phyloP scores from a whole-genome alignment of 495 filamentous ascomycete species.

The Aspergillus haitiensis region DNA sequence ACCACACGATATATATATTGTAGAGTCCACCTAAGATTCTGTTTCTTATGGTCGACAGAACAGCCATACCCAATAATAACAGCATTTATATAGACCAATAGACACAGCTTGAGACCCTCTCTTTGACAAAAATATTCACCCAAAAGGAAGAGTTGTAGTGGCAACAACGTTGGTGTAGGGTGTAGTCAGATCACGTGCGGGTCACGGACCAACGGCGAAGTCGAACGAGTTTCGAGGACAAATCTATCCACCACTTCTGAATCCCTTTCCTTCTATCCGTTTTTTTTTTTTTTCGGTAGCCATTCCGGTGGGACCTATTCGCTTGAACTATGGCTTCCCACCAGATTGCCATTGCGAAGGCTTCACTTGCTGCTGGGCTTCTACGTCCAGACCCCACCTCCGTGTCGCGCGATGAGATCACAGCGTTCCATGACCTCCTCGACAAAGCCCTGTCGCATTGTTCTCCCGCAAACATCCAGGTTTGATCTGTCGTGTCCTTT shows the following conservation, averaged over 20 bases:
- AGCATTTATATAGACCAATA: too few species aligned
- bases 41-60: too few species aligned
- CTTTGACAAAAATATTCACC: too few species aligned
- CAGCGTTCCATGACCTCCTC: conserved; percentile 66
- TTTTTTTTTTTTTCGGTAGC: background rate
- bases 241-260: background rate
- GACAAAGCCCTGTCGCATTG: conserved; percentile 69
- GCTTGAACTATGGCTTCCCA: conserved; percentile 62
- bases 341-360: conserved; percentile 78
- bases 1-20: too few species aligned
- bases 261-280: background rate
- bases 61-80: too few species aligned
- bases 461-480: conserved; percentile 87
- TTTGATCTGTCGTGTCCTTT: conserved; percentile 62
- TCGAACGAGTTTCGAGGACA: background rate
- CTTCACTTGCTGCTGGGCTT: conserved; percentile 72
- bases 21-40: too few species aligned
- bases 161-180: background rate
- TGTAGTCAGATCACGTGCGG: background rate
- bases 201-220: background rate
- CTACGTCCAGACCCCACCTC: conserved; percentile 73
- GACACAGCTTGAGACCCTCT: too few species aligned
- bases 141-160: background rate
- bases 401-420: conserved; percentile 69
- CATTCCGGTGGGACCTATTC: background rate